A percentile compares a stretch with the other conserved stretches of the same genome.
These are phyloP conservation scores for Pythium guiyangense DNA, from an alignment of 352 stramenopile genomes.

Conservation along the genomic window DNA sequence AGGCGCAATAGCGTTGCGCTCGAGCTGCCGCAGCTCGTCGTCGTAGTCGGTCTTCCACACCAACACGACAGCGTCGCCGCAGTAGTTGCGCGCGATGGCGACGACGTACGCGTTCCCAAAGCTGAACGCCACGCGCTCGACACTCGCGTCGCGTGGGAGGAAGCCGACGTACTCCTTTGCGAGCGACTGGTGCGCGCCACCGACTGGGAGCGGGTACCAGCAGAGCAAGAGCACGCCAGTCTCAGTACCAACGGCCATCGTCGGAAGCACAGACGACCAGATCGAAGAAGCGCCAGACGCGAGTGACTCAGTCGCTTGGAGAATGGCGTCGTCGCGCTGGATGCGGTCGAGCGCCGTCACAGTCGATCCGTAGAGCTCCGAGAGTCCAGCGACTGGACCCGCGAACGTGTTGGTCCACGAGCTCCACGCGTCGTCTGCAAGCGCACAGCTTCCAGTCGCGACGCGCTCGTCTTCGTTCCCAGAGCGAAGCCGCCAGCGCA, in stretches of 20 bases:
- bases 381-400: conserved; percentile 43
- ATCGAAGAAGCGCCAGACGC: background rate
- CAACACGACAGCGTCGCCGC: conserved; percentile 32
- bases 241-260: conserved; percentile 36
- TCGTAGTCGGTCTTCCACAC: conserved; percentile 79
- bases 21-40: conserved; percentile 47
- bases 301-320: background rate
- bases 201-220: conserved; percentile 60
- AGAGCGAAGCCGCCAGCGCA: conserved; percentile 55
- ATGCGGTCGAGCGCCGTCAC: conserved; percentile 38
- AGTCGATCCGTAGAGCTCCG: conserved; percentile 26
- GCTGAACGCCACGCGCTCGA: conserved; percentile 49
- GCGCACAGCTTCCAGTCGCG: conserved; percentile 9
- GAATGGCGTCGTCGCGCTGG: conserved; percentile 16
- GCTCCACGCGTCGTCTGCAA: conserved; percentile 38
- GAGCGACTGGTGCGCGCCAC: conserved; percentile 24
- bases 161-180: conserved; percentile 57
- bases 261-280: conserved; percentile 53
- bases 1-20: conserved; percentile 10
- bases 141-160: conserved; percentile 31
- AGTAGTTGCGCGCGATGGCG: conserved; percentile 30
- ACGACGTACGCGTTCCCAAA: conserved; percentile 53
- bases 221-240: conserved; percentile 52
- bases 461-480: background rate
- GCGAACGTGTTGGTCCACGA: conserved; percentile 53